Base-by-base conservation (phyloP, 257 asterid genomes). In the Przewalskia tangutica region DNA sequence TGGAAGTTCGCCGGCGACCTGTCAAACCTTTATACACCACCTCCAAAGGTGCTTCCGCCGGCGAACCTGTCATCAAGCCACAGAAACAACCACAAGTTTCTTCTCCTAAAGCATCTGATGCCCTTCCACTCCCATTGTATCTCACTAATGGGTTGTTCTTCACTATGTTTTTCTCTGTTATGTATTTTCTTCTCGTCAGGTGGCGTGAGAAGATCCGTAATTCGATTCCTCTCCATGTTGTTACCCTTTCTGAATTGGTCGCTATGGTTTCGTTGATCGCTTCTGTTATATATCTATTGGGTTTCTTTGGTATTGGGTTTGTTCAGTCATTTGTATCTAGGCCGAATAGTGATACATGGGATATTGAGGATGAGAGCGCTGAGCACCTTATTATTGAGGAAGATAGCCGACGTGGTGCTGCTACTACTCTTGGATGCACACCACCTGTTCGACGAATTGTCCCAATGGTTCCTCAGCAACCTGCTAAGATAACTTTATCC, bases 191-290 rank as follows among this genome's bases (percentile, higher is more conserved):
- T 50, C 90, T 89, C 9, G 77, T 20, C 20, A 82, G 88, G 62
- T 89, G 91, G 90, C 88, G 91, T 42, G 90, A 85, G 82, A 89
- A 89, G 84, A 89, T 89, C 86, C 89, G 93, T 4, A 87, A 87
- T 55, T 79, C 87, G 0, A 84, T 81, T 23, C 93, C 91, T 27
- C 91, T 89, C 4, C 90, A 89, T 18, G 88, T 89, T 3, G 83
- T 89, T 12, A 85, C 90, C 6, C 53, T 88, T 2, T 89, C 91
- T 13, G 93, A 89, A 83, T 87, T 89, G 16, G 86, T 55, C 4
- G 93, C 91, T n/a, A 27, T 85, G 59, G 83, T 48, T 32, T 86
- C 87, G 1, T 63, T 89, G 50, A 81, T 88, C 40, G 88, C 90
- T 4, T 89, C 91, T 1, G 82, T 84, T 9, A 84, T 88, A 8